These are phyloP conservation scores for Eimeria brunetti DNA, from an alignment of 169 alveolate genomes.

Conservation along the genomic window DNA sequence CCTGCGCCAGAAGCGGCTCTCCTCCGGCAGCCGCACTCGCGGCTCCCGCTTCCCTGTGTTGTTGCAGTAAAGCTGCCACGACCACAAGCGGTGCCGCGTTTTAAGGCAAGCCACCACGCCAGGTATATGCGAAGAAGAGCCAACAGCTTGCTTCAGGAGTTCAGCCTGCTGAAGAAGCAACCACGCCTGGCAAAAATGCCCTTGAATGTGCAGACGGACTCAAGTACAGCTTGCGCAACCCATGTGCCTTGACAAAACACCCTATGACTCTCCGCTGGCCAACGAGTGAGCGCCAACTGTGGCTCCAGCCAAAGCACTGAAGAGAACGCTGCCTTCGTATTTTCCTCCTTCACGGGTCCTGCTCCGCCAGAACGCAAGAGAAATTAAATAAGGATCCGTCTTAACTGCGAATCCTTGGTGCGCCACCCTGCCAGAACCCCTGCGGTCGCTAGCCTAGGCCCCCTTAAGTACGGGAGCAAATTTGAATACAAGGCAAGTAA, in stretches of 20 bases:
- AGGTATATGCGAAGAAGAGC: background rate
- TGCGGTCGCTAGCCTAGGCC: background rate
- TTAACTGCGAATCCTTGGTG: background rate
- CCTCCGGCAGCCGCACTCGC: constrained; percentile 51
- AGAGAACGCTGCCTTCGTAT: background rate
- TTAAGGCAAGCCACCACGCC: background rate
- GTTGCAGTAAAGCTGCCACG: background rate
- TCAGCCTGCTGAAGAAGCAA: background rate
- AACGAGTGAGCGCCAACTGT: background rate
- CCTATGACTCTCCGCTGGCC: background rate
- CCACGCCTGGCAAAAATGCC: background rate
- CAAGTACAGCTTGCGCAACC: background rate
- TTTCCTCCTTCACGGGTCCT: background rate
- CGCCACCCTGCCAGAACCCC: constrained; percentile 28
- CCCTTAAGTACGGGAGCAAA: background rate
- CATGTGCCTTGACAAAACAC: constrained; percentile 38
- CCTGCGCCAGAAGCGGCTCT: constrained; percentile 12
- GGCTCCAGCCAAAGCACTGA: constrained; percentile 7
- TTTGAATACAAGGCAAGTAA: background rate
- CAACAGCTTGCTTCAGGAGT: background rate
- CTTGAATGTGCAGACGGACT: background rate
- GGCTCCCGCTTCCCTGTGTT: constrained; percentile 16
- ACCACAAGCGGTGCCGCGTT: constrained; percentile 6
- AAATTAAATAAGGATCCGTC: background rate
- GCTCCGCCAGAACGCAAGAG: background rate